Evolutionary conservation across 768 basidiomycete genomes (phyloP).

Genomic region (Pisolithus orientalis): DNA sequence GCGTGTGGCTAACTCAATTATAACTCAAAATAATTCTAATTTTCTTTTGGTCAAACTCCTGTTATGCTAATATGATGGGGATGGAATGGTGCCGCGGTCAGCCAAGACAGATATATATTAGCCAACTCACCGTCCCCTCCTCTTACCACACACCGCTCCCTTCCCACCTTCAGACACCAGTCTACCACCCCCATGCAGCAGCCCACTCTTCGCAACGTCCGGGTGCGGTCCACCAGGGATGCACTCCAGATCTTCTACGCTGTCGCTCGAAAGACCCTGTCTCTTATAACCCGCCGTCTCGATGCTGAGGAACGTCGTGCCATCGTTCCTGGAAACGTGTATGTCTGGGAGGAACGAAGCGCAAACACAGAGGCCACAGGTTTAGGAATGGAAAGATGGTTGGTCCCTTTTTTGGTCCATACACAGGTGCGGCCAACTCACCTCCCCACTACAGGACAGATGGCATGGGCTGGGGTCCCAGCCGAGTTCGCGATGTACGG

Average conservation of each 20-base stretch:
- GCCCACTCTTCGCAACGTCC: constrained; percentile 69
- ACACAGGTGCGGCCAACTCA: not conserved
- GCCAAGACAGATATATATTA: constrained; percentile 33
- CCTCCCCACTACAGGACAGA: constrained; percentile 37
- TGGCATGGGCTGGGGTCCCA: constrained; percentile 82
- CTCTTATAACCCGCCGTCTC: constrained; percentile 74
- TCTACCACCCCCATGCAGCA: constrained; percentile 49
- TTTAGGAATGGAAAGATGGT: constrained; percentile 84
- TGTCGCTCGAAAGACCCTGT: constrained; percentile 60
- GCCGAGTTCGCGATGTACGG: constrained; percentile 51
- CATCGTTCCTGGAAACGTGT: constrained; percentile 72
- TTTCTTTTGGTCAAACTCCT: constrained; percentile 11
- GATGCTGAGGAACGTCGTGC: constrained; percentile 76
- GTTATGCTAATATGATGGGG: constrained; percentile 2
- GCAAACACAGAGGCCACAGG: constrained; percentile 78
- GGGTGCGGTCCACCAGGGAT: constrained; percentile 73
- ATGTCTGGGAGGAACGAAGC: constrained; percentile 85
- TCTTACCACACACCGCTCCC: constrained; percentile 25
- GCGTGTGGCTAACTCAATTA: constrained; percentile 42
- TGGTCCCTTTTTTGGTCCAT: constrained; percentile 9
- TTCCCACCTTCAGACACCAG: constrained; percentile 17
- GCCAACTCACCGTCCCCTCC: constrained; percentile 8
- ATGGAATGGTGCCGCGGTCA: constrained; percentile 1
- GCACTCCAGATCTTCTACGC: constrained; percentile 79
- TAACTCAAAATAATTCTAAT: constrained; percentile 48